Evolutionary conservation across 2,329 filamentous ascomycete species (phyloP), one percentile per base, ranked within the genome.

Genomic region (Rhexocercosporidium sp.): DNA sequence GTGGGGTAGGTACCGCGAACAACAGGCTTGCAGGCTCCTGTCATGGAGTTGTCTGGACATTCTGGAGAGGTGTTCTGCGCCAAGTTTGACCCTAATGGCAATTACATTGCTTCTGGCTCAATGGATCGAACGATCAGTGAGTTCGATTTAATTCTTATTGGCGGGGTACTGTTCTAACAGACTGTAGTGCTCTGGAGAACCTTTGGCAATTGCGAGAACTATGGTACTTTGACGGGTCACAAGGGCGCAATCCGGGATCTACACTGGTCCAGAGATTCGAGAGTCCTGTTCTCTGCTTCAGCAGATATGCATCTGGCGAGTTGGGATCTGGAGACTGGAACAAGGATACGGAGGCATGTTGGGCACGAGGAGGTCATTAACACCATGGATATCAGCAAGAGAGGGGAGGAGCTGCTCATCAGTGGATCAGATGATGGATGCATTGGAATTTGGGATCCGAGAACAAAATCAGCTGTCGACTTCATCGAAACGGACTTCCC

Each of bases 311-410:
- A 94, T 72, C 85, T 98, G 34, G 94, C 94, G 46, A 97, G 93
- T 78, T 99, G 95, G 95, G 95, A 99, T 76, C 82, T 97, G 49
- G 95, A 96, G 72, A 94, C 93, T 0, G 95, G 95, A n/a, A 87
- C 91, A 72, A 88, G 96, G 76, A 97, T 98, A 85, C 91, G 96
- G 70, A 88, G 93, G 76, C 96, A 99, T 76, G 83, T 94, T 12
- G 96, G 96, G 0, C 96, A 99, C 77, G 94, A 97, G 75, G 95
- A 97, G 78, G 87, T 97, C n/a, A 90, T 99, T 82, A 99, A 98
- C 79, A 88, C 91, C 68, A 83, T 98, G 78, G 94, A 97, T 75
- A 89, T 96, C 69, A 96, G 91, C 82, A 92, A 90, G 78, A 87
- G 96, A 75, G 96, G 96, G 62, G 93, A 97, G 78, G 96, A 98